Base-by-base conservation (phyloP, 257 asterid species). In the Rhazya stricta region DNA sequence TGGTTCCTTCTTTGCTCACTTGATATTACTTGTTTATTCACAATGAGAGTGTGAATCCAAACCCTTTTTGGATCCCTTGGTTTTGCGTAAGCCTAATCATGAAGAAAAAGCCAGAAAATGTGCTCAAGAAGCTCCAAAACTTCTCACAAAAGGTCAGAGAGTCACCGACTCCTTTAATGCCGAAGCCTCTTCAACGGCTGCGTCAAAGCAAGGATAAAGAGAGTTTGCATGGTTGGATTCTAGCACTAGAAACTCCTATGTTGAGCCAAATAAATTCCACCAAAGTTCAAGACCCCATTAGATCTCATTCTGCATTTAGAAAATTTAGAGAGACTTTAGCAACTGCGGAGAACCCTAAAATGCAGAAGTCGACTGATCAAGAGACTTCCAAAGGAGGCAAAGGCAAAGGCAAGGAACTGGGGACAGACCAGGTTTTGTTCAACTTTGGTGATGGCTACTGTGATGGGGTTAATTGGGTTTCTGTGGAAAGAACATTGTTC, bases 371-470 rank as follows among this genome's bases (percentile, higher is more conserved):
- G 23, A 60, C 37, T 30, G 39, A 60, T 60, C 67, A 60, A 29
- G 21, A 60, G 4, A 11, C 2, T 57, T 29, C 36, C 11, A 5
- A 57, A n/a, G 18, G 5, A 23, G 27, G 1, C 5, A 9, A 10
- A 25, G 36, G 46, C 46, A 23, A 41, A 23, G 27, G 63, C 10
- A 53, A 25, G 8, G 15, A 62, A 8, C n/a, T 16, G 61, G 58
- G 34, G 18, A 25, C 6, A 50, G 51, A 75, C 3, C 13, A 41
- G 6, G 27, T 76, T 42, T 16, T 21, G 3, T 76, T 76, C 66
- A 21, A 66, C 30, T 76, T 67, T 36, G 79, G 79, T 8, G 57
- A 68, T 53, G 53, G 21, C 10, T 67, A 67, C 27, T 45, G 67
- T 11, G 69, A 75, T 16, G 36, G 51, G 53, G 63, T 34, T 9